phyloP scores from a whole-genome alignment of 805 yeast genomes.

The Ogataea paradorogensis region DNA sequence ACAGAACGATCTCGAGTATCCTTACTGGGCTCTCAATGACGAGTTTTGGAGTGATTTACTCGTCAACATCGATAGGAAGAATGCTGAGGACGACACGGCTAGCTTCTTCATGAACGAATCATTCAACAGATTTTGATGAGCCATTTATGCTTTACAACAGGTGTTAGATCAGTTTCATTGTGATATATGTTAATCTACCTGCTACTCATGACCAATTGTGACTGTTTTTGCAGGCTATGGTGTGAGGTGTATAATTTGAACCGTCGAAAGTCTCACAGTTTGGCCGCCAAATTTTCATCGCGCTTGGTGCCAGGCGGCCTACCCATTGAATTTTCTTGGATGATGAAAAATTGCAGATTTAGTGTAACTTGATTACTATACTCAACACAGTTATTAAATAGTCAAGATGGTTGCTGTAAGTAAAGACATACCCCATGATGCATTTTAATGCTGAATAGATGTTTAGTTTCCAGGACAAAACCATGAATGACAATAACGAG shows the following conservation, averaged over 20 bases:
- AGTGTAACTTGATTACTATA: slow-evolving; percentile 9
- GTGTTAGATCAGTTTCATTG: too few relatives aligned
- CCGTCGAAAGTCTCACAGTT: background rate
- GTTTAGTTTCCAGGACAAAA: too few relatives aligned
- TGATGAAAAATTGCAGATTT: slow-evolving; percentile 9
- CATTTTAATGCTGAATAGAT: background rate
- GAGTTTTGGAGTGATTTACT: slow-evolving; percentile 69
- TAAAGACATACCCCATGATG: background rate
- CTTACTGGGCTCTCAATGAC: slow-evolving; percentile 57
- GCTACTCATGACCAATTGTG: slow-evolving; percentile 14
- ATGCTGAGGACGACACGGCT: slow-evolving; percentile 16
- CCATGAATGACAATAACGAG: too few relatives aligned
- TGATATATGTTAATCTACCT: too few relatives aligned
- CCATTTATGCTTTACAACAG: too few relatives aligned
- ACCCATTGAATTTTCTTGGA: slow-evolving; percentile 1
- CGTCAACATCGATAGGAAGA: slow-evolving; percentile 23
- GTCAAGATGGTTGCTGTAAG: slow-evolving; percentile 33
- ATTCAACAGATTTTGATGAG: slow-evolving; percentile 9
- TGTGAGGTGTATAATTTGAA: slow-evolving; percentile 7
- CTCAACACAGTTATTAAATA: slow-evolving; percentile 9
- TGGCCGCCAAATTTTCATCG: background rate
- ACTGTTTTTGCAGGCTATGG: slow-evolving; percentile 17
- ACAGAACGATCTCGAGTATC: slow-evolving; percentile 37
- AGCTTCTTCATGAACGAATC: slow-evolving; percentile 15
- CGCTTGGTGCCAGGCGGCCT: slow-evolving; percentile 5